Evolutionary conservation across 2,329 filamentous ascomycete species (phyloP).

Genomic region (Xylariaceae sp.): DNA sequence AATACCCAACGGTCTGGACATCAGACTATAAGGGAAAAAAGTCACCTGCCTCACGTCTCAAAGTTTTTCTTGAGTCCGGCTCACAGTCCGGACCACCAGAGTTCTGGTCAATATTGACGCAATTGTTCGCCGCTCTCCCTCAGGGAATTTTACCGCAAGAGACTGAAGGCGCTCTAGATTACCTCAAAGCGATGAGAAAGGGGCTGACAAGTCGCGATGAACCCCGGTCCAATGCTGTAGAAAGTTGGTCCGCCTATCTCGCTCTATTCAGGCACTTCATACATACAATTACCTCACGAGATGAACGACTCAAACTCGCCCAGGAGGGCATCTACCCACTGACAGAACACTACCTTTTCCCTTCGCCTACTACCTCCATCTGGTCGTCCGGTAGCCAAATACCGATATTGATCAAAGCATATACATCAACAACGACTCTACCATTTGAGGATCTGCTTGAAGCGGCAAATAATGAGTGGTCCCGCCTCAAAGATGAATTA

Average conservation of each 20-base stretch:
- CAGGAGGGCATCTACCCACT: constrained; percentile 51
- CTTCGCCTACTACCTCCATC: constrained; percentile 36
- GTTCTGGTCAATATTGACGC: constrained; percentile 69
- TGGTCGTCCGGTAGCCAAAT: constrained; percentile 35
- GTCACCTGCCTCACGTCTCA: constrained; percentile 53
- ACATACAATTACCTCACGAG: constrained; percentile 40
- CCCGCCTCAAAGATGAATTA: constrained; percentile 56
- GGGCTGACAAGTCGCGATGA: constrained; percentile 76
- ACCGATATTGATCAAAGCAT: constrained; percentile 44
- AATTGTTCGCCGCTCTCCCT: constrained; percentile 59
- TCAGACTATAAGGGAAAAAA: constrained; percentile 51
- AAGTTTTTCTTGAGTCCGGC: constrained; percentile 73
- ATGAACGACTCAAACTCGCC: constrained; percentile 42
- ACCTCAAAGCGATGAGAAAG: constrained; percentile 64
- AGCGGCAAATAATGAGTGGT: constrained; percentile 58
- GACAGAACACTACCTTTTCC: constrained; percentile 51
- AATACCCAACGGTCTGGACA: constrained; percentile 70
- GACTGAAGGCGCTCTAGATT: constrained; percentile 50
- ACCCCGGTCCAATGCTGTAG: constrained; percentile 59
- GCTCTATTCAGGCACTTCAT: constrained; percentile 55
- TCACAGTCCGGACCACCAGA: constrained; percentile 70
- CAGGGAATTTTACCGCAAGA: constrained; percentile 48
- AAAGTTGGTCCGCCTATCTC: constrained; percentile 75
- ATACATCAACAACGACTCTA: constrained; percentile 40
- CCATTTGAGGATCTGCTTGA: constrained; percentile 40